These are phyloP conservation scores for Leptographium galeiforme DNA, from an alignment of 2,329 filamentous ascomycete species.

Conservation along the genomic window DNA sequence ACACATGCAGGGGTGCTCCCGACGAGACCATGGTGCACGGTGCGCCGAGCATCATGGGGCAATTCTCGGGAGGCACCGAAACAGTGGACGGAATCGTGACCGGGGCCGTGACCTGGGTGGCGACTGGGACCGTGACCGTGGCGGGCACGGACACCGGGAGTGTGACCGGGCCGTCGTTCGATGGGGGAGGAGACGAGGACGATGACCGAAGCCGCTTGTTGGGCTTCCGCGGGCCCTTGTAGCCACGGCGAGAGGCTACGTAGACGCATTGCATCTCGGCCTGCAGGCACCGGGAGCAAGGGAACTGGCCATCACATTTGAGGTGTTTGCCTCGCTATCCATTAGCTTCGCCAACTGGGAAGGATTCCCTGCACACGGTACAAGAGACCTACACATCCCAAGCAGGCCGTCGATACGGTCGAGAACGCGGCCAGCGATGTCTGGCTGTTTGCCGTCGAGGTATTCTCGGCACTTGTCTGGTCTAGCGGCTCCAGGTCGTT, in stretches of 20 bases:
- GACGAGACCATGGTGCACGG: conserved; percentile 11
- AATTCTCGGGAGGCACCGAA: conserved; percentile 20
- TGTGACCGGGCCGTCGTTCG: neutral
- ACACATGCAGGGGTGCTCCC: conserved; percentile 12
- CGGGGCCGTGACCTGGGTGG: neutral
- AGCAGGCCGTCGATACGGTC: conserved; percentile 33
- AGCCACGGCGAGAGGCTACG: conserved; percentile 60
- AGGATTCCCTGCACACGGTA: neutral
- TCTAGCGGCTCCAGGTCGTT: neutral
- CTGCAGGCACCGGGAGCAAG: conserved; percentile 53
- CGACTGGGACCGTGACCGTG: neutral
- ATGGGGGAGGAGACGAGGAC: conserved; percentile 25
- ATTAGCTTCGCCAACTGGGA: neutral
- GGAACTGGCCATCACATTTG: conserved; percentile 59
- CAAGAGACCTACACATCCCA: conserved; percentile 29
- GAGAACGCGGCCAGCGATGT: neutral
- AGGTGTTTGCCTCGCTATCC: conserved; percentile 50
- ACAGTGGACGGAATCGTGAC: neutral
- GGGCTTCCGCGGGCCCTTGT: conserved; percentile 50
- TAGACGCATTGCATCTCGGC: conserved; percentile 53
- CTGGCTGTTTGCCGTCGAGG: neutral
- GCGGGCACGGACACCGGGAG: neutral
- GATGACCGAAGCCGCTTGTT: conserved; percentile 38
- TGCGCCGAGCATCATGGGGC: conserved; percentile 30
- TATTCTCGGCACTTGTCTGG: conserved; percentile 2